These are phyloP conservation scores for Eragrostis tef DNA, from an alignment of 202 grass and related monocot species.

Conservation along the genomic window DNA sequence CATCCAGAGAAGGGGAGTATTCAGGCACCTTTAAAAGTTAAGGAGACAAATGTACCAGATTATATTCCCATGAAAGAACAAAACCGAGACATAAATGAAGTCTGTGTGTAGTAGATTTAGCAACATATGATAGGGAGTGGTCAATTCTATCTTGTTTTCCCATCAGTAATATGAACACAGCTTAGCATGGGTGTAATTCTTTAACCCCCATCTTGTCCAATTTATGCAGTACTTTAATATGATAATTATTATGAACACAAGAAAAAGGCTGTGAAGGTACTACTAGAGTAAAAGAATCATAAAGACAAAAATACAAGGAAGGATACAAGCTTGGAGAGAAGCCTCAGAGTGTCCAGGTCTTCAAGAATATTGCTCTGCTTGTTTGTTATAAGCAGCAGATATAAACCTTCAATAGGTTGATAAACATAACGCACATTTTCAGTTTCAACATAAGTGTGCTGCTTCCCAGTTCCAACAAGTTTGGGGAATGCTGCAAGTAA, in stretches of 20 bases:
- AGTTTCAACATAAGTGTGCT: constrained; percentile 85
- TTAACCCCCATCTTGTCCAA: not conserved
- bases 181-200: not conserved
- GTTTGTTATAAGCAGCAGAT: constrained; percentile 85
- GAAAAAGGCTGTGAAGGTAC: not conserved
- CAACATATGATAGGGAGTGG: not conserved
- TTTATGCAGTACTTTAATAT: constrained; percentile 5
- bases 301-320: constrained; percentile 11
- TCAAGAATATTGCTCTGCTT: constrained; percentile 96
- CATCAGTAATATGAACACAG: not conserved
- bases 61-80: constrained; percentile 21
- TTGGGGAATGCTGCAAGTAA: constrained; percentile 91
- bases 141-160: not conserved
- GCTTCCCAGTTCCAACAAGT: constrained; percentile 77
- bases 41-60: constrained; percentile 41
- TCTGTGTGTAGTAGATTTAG: not conserved
- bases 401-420: constrained; percentile 73
- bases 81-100: not conserved
- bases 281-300: not conserved
- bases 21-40: constrained; percentile 76
- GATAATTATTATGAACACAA: not conserved
- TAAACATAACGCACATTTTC: constrained; percentile 87
- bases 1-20: constrained; percentile 77
- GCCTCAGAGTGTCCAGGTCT: constrained; percentile 79
- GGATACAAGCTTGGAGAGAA: constrained; percentile 88